A percentile compares a stretch with the other conserved stretches of the same genome.
phyloP scores from a whole-genome alignment of 345 rosid genomes.

The Orychophragmus violaceus region DNA sequence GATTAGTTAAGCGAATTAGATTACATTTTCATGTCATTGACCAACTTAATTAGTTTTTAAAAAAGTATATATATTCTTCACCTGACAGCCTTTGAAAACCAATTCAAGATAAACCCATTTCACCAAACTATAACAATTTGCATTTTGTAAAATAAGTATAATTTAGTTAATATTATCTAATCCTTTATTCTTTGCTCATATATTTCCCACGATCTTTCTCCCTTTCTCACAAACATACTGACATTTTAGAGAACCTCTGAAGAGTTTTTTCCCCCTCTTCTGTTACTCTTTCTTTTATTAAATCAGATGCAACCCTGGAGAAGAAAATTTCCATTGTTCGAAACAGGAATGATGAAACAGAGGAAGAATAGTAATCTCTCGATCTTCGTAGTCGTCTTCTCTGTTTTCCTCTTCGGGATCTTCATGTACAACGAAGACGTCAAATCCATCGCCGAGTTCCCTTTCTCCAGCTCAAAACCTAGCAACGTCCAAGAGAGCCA shows the following conservation, averaged over 20 bases:
- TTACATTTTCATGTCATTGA: background rate
- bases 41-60: background rate
- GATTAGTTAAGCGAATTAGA: slow-evolving; percentile 30
- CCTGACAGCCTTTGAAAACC: slow-evolving; percentile 40
- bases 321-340: slow-evolving; percentile 45
- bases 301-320: slow-evolving; percentile 50
- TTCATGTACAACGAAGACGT: slow-evolving; percentile 75
- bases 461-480: slow-evolving; percentile 55
- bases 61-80: slow-evolving; percentile 25
- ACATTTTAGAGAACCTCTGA: background rate
- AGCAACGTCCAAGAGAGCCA: slow-evolving; percentile 33
- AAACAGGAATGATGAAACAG: slow-evolving; percentile 61
- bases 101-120: slow-evolving; percentile 46
- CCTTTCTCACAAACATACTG: slow-evolving; percentile 21
- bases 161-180: background rate
- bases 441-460: slow-evolving; percentile 81
- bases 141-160: background rate
- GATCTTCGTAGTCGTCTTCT: slow-evolving; percentile 51
- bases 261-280: background rate
- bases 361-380: slow-evolving; percentile 67
- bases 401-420: slow-evolving; percentile 65
- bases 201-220: slow-evolving; percentile 28
- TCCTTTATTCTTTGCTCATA: slow-evolving; percentile 12
- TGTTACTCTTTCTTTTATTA: background rate
- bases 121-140: slow-evolving; percentile 48